Evolutionary conservation across 2,329 filamentous ascomycete species (phyloP).

Genomic region (Scytalidium lignicola): DNA sequence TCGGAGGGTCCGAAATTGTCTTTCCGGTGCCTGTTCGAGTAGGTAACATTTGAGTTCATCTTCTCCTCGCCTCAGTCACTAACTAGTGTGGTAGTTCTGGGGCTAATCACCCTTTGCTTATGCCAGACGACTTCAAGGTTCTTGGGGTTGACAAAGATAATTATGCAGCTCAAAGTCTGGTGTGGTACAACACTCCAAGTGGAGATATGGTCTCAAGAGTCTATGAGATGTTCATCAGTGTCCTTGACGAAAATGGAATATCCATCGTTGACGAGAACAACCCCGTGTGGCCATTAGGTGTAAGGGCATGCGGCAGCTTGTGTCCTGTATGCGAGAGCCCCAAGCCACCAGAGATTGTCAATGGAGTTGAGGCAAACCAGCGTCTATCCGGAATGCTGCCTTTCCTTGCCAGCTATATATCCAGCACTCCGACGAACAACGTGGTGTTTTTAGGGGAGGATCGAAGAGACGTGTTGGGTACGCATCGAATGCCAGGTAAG

Average conservation of each 20-base stretch:
- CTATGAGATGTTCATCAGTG: conserved; percentile 32
- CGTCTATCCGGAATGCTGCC: conserved; percentile 39
- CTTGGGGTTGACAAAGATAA: conserved; percentile 28
- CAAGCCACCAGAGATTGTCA: background rate
- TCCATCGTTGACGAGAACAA: conserved; percentile 22
- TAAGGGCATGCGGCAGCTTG: conserved; percentile 11
- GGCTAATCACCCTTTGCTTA: conserved; percentile 36
- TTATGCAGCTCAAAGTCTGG: conserved; percentile 34
- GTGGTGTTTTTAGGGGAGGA: conserved; percentile 37
- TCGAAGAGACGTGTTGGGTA: conserved; percentile 38
- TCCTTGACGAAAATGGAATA: conserved; percentile 20
- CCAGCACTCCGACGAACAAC: conserved; percentile 32
- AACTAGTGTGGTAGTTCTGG: conserved; percentile 25
- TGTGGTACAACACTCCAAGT: conserved; percentile 15
- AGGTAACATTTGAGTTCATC: background rate
- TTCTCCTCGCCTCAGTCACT: background rate
- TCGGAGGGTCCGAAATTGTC: conserved; percentile 22
- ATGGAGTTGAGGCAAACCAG: conserved; percentile 7
- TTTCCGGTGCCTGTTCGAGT: conserved; percentile 34
- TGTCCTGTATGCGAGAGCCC: conserved; percentile 8
- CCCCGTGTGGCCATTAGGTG: conserved; percentile 10
- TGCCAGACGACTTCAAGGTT: conserved; percentile 27
- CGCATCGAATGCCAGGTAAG: conserved; percentile 34
- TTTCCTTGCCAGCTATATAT: conserved; percentile 37
- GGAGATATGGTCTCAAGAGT: conserved; percentile 16